phyloP scores from a whole-genome alignment of 345 rosid genomes.

The Erodium maritimum region DNA sequence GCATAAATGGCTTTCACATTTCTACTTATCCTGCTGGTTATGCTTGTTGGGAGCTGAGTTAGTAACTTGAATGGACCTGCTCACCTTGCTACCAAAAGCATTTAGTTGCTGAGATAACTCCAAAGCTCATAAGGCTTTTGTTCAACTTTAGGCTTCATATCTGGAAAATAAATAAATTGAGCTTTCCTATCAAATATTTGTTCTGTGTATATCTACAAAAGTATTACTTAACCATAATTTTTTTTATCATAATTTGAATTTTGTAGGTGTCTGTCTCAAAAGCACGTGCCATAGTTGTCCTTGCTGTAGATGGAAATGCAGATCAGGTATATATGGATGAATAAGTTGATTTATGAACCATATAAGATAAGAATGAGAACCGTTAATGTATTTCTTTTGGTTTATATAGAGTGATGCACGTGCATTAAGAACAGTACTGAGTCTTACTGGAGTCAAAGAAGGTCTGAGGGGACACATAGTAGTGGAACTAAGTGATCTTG shows the following conservation, averaged over 20 bases:
- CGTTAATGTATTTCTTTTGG: conserved; percentile 9
- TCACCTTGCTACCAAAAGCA: background rate
- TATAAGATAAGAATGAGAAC: background rate
- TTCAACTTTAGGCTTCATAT: background rate
- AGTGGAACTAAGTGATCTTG: conserved; percentile 67
- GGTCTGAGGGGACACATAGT: conserved; percentile 65
- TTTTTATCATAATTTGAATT: background rate
- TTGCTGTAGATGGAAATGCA: conserved; percentile 75
- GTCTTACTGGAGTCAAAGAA: conserved; percentile 67
- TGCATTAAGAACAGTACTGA: conserved; percentile 65
- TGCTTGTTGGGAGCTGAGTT: background rate
- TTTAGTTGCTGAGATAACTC: background rate
- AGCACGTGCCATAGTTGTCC: conserved; percentile 60
- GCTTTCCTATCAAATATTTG: background rate
- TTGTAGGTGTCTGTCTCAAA: conserved; percentile 65
- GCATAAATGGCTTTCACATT: background rate
- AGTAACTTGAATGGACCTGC: background rate
- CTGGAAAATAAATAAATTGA: background rate
- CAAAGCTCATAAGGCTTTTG: background rate
- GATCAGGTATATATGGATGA: conserved; percentile 47
- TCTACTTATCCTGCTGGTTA: background rate
- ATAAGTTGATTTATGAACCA: background rate
- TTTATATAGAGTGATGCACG: conserved; percentile 62
- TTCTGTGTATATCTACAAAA: background rate
- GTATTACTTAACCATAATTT: background rate